These are phyloP conservation scores for Tylopilus plumbeoviolaceoides DNA, from an alignment of 768 basidiomycete species.

Conservation along the genomic window DNA sequence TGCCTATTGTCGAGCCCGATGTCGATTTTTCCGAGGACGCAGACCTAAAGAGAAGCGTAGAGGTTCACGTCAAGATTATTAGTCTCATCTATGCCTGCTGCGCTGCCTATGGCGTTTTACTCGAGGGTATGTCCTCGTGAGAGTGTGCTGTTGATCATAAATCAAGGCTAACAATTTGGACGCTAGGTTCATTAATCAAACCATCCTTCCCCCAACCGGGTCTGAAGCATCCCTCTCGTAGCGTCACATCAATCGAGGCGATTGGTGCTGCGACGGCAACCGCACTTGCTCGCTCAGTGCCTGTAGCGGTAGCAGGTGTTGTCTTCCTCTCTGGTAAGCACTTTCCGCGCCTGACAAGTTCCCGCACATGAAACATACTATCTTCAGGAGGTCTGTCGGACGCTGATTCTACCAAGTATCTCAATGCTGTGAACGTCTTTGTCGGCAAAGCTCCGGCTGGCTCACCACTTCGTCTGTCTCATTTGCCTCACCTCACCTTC, in stretches of 20 bases:
- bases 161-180: neutral
- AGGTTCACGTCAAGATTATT: constrained; percentile 45
- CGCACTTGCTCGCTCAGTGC: constrained; percentile 42
- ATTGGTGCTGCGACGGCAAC: constrained; percentile 46
- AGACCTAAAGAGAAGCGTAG: constrained; percentile 40
- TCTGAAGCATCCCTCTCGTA: constrained; percentile 37
- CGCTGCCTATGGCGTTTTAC: constrained; percentile 41
- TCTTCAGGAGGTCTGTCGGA: constrained; percentile 41
- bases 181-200: constrained; percentile 45
- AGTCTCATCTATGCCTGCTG: constrained; percentile 44
- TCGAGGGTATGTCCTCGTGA: constrained; percentile 38
- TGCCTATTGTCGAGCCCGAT: constrained; percentile 53
- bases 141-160: neutral
- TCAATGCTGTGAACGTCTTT: constrained; percentile 39
- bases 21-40: constrained; percentile 48
- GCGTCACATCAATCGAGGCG: constrained; percentile 34
- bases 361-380: neutral
- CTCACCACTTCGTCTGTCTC: constrained; percentile 32
- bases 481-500: constrained; percentile 44
- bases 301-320: constrained; percentile 44
- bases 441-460: constrained; percentile 30
- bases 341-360: neutral
- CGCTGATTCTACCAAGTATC: constrained; percentile 37
- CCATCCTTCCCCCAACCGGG: constrained; percentile 51
- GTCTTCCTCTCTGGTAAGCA: constrained; percentile 43